Percentiles rank a stretch among this genome's conserved stretches.
Evolutionary conservation across 2,329 filamentous ascomycete species (phyloP).

Genomic region (Aspergillus sp.): DNA sequence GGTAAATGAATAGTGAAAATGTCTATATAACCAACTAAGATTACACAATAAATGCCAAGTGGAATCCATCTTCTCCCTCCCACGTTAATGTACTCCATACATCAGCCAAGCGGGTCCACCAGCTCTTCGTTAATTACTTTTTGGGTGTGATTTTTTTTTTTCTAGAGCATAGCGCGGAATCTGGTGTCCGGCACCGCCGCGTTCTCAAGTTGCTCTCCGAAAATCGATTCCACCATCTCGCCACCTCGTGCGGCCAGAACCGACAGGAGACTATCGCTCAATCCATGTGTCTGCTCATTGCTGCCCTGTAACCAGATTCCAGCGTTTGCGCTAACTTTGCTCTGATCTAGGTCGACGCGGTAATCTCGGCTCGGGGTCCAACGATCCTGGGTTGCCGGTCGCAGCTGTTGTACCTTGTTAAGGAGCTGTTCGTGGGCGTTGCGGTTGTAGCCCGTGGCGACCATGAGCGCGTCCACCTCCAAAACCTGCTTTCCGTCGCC

Average conservation of each 20-base stretch:
- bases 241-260: constrained; percentile 74
- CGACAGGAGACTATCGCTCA: constrained; percentile 80
- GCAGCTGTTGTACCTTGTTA: constrained; percentile 62
- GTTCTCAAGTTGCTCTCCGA: constrained; percentile 47
- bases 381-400: constrained; percentile 57
- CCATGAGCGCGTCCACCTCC: constrained; percentile 77
- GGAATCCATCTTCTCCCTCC: constrained; percentile 5
- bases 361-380: constrained; percentile 78
- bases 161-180: constrained; percentile 33
- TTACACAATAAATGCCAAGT: constrained; percentile 7
- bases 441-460: constrained; percentile 83
- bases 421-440: constrained; percentile 78
- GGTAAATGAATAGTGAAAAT: background rate
- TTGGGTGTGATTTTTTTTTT: constrained; percentile 3
- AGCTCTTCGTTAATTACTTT: background rate
- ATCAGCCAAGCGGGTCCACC: constrained; percentile 9
- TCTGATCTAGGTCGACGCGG: constrained; percentile 67
- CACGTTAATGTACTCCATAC: constrained; percentile 10
- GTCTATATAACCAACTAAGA: constrained; percentile 5
- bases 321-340: constrained; percentile 67
- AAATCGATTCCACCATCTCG: constrained; percentile 75
- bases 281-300: constrained; percentile 85
- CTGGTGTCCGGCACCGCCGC: constrained; percentile 33
- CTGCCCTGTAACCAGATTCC: constrained; percentile 93
- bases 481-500: constrained; percentile 57